Evolutionary conservation across 495 filamentous ascomycete species (phyloP).

Genomic region (Lepraria neglecta): DNA sequence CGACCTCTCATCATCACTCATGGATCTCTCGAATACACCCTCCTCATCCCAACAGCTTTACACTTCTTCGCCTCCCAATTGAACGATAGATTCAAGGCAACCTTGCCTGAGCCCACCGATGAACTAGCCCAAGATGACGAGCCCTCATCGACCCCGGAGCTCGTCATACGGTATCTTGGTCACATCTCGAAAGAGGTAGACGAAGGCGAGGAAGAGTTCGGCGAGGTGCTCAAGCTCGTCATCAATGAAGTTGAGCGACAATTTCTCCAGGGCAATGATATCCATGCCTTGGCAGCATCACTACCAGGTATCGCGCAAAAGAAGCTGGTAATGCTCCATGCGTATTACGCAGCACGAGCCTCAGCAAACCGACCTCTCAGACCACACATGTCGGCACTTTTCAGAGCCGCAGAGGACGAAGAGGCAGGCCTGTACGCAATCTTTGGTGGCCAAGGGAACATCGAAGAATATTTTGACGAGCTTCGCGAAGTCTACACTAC

Average conservation of each 20-base stretch:
- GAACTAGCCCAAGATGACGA: constrained; percentile 97
- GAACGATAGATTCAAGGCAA: constrained; percentile 76
- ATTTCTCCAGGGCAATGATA: constrained; percentile 91
- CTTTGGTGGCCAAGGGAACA: constrained; percentile 98
- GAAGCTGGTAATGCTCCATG: constrained; percentile 76
- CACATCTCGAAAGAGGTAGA: constrained; percentile 80
- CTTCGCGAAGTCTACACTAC: constrained; percentile 82
- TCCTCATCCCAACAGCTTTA: constrained; percentile 86
- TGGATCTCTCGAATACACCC: constrained; percentile 89
- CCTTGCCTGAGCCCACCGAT: constrained; percentile 84
- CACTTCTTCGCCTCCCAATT: constrained; percentile 94
- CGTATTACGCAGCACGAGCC: constrained; percentile 84
- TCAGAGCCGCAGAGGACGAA: constrained; percentile 77
- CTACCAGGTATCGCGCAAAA: constrained; percentile 84
- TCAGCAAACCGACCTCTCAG: constrained; percentile 76
- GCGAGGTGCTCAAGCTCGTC: constrained; percentile 80
- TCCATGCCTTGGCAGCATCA: constrained; percentile 78
- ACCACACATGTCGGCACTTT: constrained; percentile 84
- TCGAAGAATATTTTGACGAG: constrained; percentile 98
- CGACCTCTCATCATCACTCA: constrained; percentile 84
- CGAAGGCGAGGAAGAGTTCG: constrained; percentile 76
- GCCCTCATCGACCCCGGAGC: constrained; percentile 83
- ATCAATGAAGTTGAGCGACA: constrained; percentile 93
- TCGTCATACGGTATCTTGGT: constrained; percentile 87
- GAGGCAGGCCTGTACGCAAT: constrained; percentile 79